Base-by-base conservation (phyloP, 202 grass and related monocot species). In the Brachypodium distachyon region DNA sequence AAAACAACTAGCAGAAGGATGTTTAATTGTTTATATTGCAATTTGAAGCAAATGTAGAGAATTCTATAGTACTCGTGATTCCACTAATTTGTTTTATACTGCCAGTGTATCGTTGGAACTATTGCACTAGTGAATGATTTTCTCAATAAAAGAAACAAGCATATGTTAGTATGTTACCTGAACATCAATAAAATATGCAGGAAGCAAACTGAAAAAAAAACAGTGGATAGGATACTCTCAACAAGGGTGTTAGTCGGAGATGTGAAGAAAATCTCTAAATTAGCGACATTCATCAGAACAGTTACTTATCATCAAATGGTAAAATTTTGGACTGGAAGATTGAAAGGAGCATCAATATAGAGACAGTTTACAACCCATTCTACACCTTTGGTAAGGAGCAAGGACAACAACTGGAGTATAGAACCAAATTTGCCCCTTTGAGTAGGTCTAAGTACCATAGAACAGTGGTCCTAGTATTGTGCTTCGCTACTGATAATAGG, bases 351-450 rank as follows among this genome's bases (percentile, higher is more conserved):
- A 87, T 79, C 16, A 36, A 74, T 32, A 32, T 60, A 27, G 3
- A 17, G 27, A 78, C 50, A 73, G 52, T 67, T 66, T 78, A 74
- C 44, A 78, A 61, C 58, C 67, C 17, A 67, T 67, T 67, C 27
- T 71, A 61, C 47, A 83, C 42, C 14, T 79, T 71, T 44, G 16
- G 23, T 77, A 78, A 60, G 26, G 58, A 58, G 11, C 69, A 77
- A 75, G 47, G 31, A 57, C 29, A 78, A 72, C 68, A 36, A 61
- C 40, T 67, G 43, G 58, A 73, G 57, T 49, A 16, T 73, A 78
- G 44, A 59, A 83, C 67, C 67, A 74, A 74, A 73, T 26, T 67
- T 78, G 79, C 73, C 41, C 60, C 31, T 83, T 78, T 59, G 50
- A 67, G 68, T 68, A 86, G 46, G 70, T 72, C 11, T 80, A 39